Percentiles rank a stretch among this genome's conserved stretches.
These are phyloP conservation scores for Arthrobotrys sinensis DNA, from an alignment of 2,329 filamentous ascomycete genomes.

Conservation along the genomic window DNA sequence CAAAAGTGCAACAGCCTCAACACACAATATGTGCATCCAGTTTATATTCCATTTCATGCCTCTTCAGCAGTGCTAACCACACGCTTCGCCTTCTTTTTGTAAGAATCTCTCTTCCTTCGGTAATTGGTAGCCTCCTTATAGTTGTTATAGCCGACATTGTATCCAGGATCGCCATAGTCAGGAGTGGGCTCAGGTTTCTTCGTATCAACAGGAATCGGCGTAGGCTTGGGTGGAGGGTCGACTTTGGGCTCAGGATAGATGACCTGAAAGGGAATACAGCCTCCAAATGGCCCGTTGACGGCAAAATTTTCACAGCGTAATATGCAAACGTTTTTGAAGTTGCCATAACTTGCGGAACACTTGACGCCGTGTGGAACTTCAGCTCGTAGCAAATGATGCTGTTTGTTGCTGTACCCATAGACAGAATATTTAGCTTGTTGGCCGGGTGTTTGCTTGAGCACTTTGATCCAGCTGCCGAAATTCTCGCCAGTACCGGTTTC, in stretches of 20 bases:
- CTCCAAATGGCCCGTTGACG: background rate
- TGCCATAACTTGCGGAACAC: background rate
- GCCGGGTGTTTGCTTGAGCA: constrained; percentile 7
- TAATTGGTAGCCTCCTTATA: background rate
- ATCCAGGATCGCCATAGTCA: background rate
- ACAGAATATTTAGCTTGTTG: background rate
- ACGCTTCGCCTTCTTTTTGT: background rate
- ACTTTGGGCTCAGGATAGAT: background rate
- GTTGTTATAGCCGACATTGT: background rate
- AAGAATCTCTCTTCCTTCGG: background rate
- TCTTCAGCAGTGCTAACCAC: background rate
- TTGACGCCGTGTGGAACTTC: background rate
- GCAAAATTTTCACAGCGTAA: constrained; percentile 19
- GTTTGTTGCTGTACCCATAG: background rate
- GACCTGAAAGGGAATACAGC: background rate
- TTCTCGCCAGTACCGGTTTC: background rate
- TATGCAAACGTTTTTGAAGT: constrained; percentile 4
- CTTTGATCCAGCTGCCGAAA: background rate
- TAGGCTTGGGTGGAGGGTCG: background rate
- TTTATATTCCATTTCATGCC: background rate
- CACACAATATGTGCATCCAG: background rate
- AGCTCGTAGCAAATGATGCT: background rate
- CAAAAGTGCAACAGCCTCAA: background rate
- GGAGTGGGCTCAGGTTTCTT: background rate
- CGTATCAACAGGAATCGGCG: background rate